These are phyloP conservation scores for Simplicillium sp. DNA, from an alignment of 2,329 filamentous ascomycete genomes.

Conservation along the genomic window DNA sequence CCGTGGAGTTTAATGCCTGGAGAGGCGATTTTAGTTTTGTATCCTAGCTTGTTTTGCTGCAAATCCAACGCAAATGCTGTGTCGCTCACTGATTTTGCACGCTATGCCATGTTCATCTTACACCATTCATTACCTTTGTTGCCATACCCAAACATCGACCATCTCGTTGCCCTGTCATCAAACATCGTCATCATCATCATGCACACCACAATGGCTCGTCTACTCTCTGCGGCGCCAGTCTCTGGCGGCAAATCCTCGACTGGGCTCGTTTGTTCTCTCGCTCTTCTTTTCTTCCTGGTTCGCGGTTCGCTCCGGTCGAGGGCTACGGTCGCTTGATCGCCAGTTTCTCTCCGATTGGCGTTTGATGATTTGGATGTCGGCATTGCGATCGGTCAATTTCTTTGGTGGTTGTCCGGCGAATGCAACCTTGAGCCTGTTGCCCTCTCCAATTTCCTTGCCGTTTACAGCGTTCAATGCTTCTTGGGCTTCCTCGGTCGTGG, in stretches of 20 bases:
- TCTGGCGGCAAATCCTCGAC: constrained; percentile 4
- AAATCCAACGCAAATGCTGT: too few species aligned
- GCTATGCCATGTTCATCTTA: too few species aligned
- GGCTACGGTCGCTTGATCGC: background rate
- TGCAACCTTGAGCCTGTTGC: constrained; percentile 7
- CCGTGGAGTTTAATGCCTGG: too few species aligned
- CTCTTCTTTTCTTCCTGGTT: constrained; percentile 1
- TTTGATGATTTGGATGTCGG: too few species aligned
- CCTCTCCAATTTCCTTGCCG: constrained; percentile 16
- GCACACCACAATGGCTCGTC: background rate
- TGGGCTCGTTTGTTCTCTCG: constrained; percentile 1
- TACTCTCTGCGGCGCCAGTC: constrained; percentile 7
- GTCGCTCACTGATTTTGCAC: too few species aligned
- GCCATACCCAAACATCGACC: too few species aligned
- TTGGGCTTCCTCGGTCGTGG: constrained; percentile 41
- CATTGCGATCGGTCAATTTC: background rate
- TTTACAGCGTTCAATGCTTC: constrained; percentile 36
- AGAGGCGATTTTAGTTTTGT: too few species aligned
- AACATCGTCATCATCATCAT: too few species aligned
- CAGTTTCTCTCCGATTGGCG: too few species aligned
- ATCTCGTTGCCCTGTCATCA: too few species aligned
- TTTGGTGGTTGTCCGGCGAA: constrained; percentile 5
- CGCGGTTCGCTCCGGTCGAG: background rate
- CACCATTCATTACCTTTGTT: too few species aligned
- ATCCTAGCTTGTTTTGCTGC: too few species aligned